Percentiles rank a stretch among this genome's conserved stretches.
Evolutionary conservation across 2,329 filamentous ascomycete species (phyloP).

Genomic region (Exophiala viscosa): DNA sequence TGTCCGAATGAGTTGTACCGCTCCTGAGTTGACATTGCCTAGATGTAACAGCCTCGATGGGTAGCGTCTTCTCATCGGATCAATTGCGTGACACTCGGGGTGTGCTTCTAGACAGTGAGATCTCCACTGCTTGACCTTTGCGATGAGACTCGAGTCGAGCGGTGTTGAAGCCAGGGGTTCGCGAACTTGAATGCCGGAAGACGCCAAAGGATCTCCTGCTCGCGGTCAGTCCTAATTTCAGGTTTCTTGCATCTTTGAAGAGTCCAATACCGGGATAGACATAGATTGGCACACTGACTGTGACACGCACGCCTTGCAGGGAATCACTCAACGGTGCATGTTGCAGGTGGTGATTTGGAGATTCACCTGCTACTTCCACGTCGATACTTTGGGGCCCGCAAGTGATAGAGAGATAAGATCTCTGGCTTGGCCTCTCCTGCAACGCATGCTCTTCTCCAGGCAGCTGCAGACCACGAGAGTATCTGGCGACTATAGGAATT

Average conservation of each 20-base stretch:
- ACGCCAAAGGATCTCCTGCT: constrained; percentile 1
- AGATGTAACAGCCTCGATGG: constrained; percentile 4
- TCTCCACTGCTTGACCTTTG: constrained; percentile 1
- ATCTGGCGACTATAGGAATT: not conserved
- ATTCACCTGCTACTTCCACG: not conserved
- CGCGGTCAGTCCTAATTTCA: not conserved
- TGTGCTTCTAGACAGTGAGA: constrained; percentile 2
- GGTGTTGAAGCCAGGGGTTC: not conserved
- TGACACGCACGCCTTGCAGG: not conserved
- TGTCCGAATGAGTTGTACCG: not conserved
- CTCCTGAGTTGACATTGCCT: not conserved
- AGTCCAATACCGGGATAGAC: not conserved
- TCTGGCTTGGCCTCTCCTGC: not conserved
- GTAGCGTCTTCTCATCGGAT: not conserved
- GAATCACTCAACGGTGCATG: not conserved
- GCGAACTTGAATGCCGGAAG: constrained; percentile 2
- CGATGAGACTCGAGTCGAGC: not conserved
- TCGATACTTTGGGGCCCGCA: not conserved
- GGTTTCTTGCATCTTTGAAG: not conserved
- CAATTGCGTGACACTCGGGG: not conserved
- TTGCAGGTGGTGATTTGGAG: not conserved
- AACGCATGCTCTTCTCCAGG: not conserved
- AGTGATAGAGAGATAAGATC: not conserved
- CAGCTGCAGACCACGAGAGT: not conserved
- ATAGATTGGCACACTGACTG: not conserved